Evolutionary conservation across 202 grass and related monocot species (phyloP), one percentile per base, ranked within the genome.

Genomic region (Schoenoplectus tabernaemontani): DNA sequence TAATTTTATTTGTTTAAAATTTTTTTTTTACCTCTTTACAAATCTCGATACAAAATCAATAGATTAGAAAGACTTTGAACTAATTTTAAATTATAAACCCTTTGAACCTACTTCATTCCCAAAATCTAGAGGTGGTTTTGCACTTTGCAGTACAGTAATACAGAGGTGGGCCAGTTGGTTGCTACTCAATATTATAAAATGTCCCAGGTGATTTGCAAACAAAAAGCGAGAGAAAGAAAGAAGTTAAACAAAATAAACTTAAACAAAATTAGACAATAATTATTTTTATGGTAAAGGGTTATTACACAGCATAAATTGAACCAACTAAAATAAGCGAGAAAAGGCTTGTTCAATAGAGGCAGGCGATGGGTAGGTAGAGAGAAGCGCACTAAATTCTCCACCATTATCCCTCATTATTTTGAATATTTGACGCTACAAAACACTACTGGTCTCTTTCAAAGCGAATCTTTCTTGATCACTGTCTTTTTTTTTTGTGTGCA

Each of bases 311-410:
- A 54, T 54, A 48, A 75, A 75, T 75, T 75, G 26, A 54, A 46
- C 70, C 15, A 75, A 75, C 7, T 54, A 75, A 54, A 54, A n/a
- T 54, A 46, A 54, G 9, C 1, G 13, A 74, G 5, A 74, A 74
- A 54, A 33, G 69, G 51, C 1, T 9, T 34, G 33, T 75, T 75
- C 70, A 75, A 54, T 54, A 32, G 28, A 33, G 47, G 46, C 44
- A 19, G 47, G 70, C 70, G 70, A 5, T 75, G 70, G 42, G 70
- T 75, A 75, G 70, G 70, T 75, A 33, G 70, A 30, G 26, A 46
- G 28, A 53, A 19, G 26, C 47, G 54, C 15, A 19, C 70, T 47
- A 75, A 75, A 75, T 33, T 19, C 47, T 75, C 28, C 70, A 51
- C 19, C 41, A 69, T 44, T 69, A 54, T 53, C 2, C 19, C 33